These are phyloP conservation scores for Parathielavia hyrcaniae DNA, from an alignment of 495 filamentous ascomycete genomes.

Conservation along the genomic window DNA sequence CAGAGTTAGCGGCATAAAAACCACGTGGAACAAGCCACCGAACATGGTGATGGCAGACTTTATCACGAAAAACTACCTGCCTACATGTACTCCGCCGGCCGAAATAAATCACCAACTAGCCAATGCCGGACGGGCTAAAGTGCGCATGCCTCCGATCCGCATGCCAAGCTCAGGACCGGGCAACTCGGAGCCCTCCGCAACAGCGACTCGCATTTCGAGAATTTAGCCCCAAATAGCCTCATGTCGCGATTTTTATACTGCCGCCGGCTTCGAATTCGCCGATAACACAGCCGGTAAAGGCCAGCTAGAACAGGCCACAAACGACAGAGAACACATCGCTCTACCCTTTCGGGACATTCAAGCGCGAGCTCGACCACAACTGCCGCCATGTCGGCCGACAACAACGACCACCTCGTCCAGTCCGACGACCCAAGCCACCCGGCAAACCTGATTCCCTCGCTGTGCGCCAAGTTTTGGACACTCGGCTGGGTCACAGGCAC, in stretches of 20 bases:
- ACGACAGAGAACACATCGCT: background rate
- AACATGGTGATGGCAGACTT: background rate
- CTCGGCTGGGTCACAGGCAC: constrained; percentile 97
- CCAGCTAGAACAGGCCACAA: background rate
- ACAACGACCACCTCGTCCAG: constrained; percentile 70
- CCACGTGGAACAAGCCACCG: background rate
- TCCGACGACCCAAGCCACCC: constrained; percentile 76
- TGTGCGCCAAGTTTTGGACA: constrained; percentile 91
- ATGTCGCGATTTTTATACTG: constrained; percentile 24
- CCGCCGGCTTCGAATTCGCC: constrained; percentile 18
- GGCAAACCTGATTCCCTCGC: constrained; percentile 83
- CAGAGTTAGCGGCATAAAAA: background rate
- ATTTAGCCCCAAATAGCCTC: constrained; percentile 36
- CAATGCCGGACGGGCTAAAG: constrained; percentile 13
- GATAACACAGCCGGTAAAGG: background rate
- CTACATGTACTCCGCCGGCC: background rate
- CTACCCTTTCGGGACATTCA: background rate
- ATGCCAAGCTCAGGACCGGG: constrained; percentile 9
- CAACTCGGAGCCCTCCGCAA: constrained; percentile 17
- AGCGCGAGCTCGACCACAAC: background rate
- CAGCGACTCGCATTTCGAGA: constrained; percentile 14
- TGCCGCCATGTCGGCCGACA: constrained; percentile 22
- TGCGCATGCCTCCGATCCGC: constrained; percentile 14
- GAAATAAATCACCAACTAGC: constrained; percentile 1
- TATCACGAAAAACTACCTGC: too few relatives aligned